phyloP scores from a whole-genome alignment of 331 rosid species.

The Cydonia oblonga region DNA sequence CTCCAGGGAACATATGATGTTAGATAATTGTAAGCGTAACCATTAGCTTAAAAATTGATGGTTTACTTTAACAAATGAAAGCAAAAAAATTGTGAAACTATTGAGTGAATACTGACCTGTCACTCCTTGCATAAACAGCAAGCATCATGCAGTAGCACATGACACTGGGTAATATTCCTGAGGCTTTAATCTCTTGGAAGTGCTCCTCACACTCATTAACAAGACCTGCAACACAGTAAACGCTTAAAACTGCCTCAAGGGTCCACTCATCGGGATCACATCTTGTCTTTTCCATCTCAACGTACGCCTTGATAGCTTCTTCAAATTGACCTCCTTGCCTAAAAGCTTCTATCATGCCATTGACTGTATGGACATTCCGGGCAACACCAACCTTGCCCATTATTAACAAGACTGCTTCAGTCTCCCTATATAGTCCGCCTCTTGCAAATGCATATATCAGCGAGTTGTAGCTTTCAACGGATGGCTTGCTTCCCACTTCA shows the following conservation, averaged over 20 bases:
- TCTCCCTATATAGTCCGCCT: conserved; percentile 80
- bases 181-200: conserved; percentile 71
- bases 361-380: conserved; percentile 55
- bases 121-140: conserved; percentile 71
- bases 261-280: conserved; percentile 71
- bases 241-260: conserved; percentile 67
- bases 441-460: conserved; percentile 56
- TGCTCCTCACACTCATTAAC: conserved; percentile 87
- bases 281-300: conserved; percentile 71
- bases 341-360: conserved; percentile 70
- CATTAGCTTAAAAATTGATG: conserved; percentile 2
- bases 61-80: conserved; percentile 5
- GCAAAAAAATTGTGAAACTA: neutral
- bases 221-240: conserved; percentile 78
- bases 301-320: conserved; percentile 69
- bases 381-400: conserved; percentile 50
- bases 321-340: conserved; percentile 83
- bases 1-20: no score
- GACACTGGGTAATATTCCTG: conserved; percentile 72
- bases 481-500: conserved; percentile 68
- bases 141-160: conserved; percentile 98
- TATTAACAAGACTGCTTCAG: conserved; percentile 43
- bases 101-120: conserved; percentile 38
- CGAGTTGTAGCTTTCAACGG: conserved; percentile 65
- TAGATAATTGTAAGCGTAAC: no score